phyloP scores from a whole-genome alignment of 2,329 filamentous ascomycete genomes.

The Fusarium clavum region DNA sequence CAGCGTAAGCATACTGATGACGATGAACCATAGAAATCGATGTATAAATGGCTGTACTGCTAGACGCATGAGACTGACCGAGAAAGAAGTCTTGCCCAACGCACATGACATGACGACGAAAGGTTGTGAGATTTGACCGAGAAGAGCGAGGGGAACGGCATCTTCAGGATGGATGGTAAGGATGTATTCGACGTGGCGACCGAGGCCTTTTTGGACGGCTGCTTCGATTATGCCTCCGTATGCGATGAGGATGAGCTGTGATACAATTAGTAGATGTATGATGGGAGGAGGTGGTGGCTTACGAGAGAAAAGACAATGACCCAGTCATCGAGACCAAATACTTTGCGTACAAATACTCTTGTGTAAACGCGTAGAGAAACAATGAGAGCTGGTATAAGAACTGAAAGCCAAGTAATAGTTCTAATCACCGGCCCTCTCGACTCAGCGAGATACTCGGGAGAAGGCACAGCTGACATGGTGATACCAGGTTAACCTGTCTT shows the following conservation, averaged over 20 bases:
- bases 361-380: slow-evolving; percentile 26
- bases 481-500: background rate
- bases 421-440: slow-evolving; percentile 21
- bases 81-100: slow-evolving; percentile 33
- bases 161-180: slow-evolving; percentile 9
- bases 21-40: slow-evolving; percentile 28
- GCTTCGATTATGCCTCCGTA: slow-evolving; percentile 33
- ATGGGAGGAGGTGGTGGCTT: rapidly evolving
- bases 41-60: slow-evolving; percentile 26
- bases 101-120: slow-evolving; percentile 35
- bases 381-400: slow-evolving; percentile 15
- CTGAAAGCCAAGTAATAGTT: slow-evolving; percentile 30
- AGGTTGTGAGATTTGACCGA: slow-evolving; percentile 29
- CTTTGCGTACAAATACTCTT: slow-evolving; percentile 25
- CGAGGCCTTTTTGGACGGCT: slow-evolving; percentile 23
- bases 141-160: slow-evolving; percentile 18
- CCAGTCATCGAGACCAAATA: slow-evolving; percentile 36
- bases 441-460: slow-evolving; percentile 26
- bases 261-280: background rate
- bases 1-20: slow-evolving; percentile 21
- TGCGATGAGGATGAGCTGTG: slow-evolving; percentile 20
- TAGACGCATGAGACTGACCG: slow-evolving; percentile 33
- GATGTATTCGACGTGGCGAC: slow-evolving; percentile 30
- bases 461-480: slow-evolving; percentile 16
- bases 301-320: slow-evolving; percentile 29